phyloP scores from a whole-genome alignment of 495 filamentous ascomycete species.

The Penicillium simplicissimum region DNA sequence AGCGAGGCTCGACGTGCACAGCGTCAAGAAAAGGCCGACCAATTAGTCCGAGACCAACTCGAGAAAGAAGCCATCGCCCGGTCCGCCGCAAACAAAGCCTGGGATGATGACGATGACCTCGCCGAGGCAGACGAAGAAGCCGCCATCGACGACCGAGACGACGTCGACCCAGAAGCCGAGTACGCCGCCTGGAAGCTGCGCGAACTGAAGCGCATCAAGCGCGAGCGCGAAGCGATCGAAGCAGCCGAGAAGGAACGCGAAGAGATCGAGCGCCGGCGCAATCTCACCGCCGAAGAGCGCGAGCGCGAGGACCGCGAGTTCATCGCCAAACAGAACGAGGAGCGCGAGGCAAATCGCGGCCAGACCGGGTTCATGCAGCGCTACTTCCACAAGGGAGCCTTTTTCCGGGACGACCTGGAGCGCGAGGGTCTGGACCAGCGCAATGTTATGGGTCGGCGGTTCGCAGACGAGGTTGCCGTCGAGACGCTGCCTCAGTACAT shows the following conservation, averaged over 20 bases:
- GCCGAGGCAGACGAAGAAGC: constrained; percentile 60
- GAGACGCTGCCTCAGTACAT: constrained; percentile 88
- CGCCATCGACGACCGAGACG: constrained; percentile 81
- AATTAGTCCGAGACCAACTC: constrained; percentile 84
- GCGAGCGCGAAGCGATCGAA: constrained; percentile 84
- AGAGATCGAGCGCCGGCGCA: constrained; percentile 85
- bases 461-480: constrained; percentile 75
- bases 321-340: constrained; percentile 77
- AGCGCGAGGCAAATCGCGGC: constrained; percentile 75
- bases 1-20: constrained; percentile 56
- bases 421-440: constrained; percentile 70
- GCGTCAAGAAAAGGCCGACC: constrained; percentile 67
- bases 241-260: constrained; percentile 79
- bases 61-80: constrained; percentile 74
- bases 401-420: constrained; percentile 80
- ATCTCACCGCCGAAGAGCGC: constrained; percentile 84
- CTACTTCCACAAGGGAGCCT: constrained; percentile 96
- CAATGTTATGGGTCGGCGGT: constrained; percentile 77
- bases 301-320: constrained; percentile 82
- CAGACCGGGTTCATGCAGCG: constrained; percentile 93
- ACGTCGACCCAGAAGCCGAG: constrained; percentile 84
- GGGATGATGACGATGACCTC: constrained; percentile 87
- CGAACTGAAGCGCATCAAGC: constrained; percentile 82
- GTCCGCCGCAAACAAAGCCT: constrained; percentile 73
- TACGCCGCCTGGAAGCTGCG: constrained; percentile 91